phyloP scores from a whole-genome alignment of 352 stramenopile species.

The Globisporangium canariense region DNA sequence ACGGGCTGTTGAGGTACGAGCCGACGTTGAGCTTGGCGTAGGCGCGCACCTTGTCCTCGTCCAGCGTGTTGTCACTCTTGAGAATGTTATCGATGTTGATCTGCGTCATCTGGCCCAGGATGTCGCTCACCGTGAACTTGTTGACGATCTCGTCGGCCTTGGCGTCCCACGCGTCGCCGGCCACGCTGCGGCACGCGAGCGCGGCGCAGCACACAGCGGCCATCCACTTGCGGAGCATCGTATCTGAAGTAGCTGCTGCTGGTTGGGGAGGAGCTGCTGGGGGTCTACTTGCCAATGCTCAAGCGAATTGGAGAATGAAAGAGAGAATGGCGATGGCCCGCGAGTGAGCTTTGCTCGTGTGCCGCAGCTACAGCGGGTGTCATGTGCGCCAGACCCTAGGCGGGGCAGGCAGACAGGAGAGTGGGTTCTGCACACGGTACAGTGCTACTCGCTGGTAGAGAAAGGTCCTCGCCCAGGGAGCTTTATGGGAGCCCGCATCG shows the following conservation, averaged over 20 bases:
- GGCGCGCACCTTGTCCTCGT: conserved; percentile 41
- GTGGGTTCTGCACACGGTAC: too few relatives aligned
- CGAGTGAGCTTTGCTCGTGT: background rate
- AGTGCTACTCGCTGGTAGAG: too few relatives aligned
- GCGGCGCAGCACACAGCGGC: conserved; percentile 24
- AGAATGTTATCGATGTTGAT: conserved; percentile 72
- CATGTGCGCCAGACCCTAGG: too few relatives aligned
- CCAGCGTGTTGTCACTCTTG: conserved; percentile 32
- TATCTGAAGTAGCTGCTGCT: background rate
- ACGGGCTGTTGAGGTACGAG: conserved; percentile 86
- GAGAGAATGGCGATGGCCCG: background rate
- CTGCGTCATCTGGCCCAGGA: conserved; percentile 84
- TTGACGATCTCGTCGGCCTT: conserved; percentile 51
- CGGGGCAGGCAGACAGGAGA: too few relatives aligned
- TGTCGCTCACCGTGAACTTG: conserved; percentile 49
- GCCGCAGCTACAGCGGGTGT: background rate
- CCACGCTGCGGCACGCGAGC: conserved; percentile 21
- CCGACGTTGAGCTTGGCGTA: conserved; percentile 78
- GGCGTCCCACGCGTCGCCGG: conserved; percentile 29
- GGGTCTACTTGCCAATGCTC: background rate
- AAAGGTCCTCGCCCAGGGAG: too few relatives aligned
- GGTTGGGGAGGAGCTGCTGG: background rate
- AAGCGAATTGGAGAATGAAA: conserved; percentile 15
- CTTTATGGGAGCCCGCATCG: too few relatives aligned
- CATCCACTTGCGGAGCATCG: conserved; percentile 25